These are phyloP conservation scores for Monosporozyma yasuniensis DNA, from an alignment of 805 yeast genomes.

Conservation along the genomic window DNA sequence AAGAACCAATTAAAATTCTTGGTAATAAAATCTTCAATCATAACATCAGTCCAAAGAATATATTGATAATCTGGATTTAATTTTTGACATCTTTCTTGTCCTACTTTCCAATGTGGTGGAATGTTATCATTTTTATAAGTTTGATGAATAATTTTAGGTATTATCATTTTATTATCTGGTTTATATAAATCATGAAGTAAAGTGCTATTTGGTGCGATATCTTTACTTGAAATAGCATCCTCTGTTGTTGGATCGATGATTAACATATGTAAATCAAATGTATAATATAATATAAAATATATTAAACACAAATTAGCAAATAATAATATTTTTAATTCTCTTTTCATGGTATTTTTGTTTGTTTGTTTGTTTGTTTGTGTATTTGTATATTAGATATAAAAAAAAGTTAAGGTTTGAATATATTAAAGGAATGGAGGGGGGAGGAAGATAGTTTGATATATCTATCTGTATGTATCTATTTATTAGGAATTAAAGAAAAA, in stretches of 20 bases:
- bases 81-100: slow-evolving; percentile 66
- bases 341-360: slow-evolving; percentile 38
- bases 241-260: slow-evolving; percentile 56
- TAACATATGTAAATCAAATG: slow-evolving; percentile 62
- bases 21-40: slow-evolving; percentile 69
- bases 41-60: slow-evolving; percentile 80
- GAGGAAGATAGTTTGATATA: too few species aligned
- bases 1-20: slow-evolving; percentile 81
- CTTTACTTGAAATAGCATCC: slow-evolving; percentile 45
- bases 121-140: slow-evolving; percentile 72
- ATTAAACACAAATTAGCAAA: slow-evolving; percentile 48
- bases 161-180: slow-evolving; percentile 25
- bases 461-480: too few species aligned
- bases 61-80: slow-evolving; percentile 81
- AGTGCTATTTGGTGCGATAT: slow-evolving; percentile 33
- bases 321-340: slow-evolving; percentile 51
- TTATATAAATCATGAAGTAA: not conserved
- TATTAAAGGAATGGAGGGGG: too few species aligned
- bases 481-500: too few species aligned
- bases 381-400: not conserved
- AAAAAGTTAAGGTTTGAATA: too few species aligned
- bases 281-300: slow-evolving; percentile 44
- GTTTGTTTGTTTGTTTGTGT: not conserved
- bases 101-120: slow-evolving; percentile 71
- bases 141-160: slow-evolving; percentile 88